These are phyloP conservation scores for Pythium periplocum DNA, from an alignment of 352 stramenopile genomes.

Conservation along the genomic window DNA sequence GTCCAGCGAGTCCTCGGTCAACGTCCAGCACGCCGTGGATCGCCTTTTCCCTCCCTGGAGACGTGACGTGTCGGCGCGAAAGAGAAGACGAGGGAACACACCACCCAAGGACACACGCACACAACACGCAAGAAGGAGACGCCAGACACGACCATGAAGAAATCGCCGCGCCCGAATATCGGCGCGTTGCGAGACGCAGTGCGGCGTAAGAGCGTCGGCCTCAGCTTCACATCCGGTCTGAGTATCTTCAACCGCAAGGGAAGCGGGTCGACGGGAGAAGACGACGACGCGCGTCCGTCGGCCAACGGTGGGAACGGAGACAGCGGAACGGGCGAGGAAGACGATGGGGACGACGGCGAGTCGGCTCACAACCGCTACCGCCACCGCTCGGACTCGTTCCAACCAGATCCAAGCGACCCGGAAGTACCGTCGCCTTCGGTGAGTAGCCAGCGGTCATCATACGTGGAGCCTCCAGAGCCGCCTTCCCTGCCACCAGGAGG, in stretches of 20 bases:
- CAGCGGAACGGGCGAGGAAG: slow-evolving; percentile 33
- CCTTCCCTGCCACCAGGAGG: slow-evolving; percentile 45
- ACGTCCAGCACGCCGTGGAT: no score
- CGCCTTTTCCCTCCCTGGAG: no score
- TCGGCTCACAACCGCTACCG: slow-evolving; percentile 30
- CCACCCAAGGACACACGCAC: no score
- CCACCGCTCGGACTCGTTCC: slow-evolving; percentile 32
- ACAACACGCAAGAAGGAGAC: no score
- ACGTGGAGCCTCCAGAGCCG: slow-evolving; percentile 57
- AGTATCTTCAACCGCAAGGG: slow-evolving; percentile 38
- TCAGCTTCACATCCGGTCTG: slow-evolving; percentile 61
- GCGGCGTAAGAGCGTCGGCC: slow-evolving; percentile 51
- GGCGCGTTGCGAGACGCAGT: slow-evolving; percentile 53
- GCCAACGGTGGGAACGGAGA: background rate
- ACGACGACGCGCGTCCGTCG: slow-evolving; percentile 5
- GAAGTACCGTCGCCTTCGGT: slow-evolving; percentile 28
- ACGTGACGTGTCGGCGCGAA: no score
- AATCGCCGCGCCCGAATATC: slow-evolving; percentile 2
- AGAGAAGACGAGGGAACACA: no score
- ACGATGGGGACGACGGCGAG: slow-evolving; percentile 39
- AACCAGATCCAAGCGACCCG: slow-evolving; percentile 16
- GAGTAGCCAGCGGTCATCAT: slow-evolving; percentile 26
- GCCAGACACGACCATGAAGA: slow-evolving; percentile 4
- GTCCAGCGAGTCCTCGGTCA: no score
- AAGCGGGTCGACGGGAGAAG: slow-evolving; percentile 14